A percentile compares a stretch with the other conserved stretches of the same genome.
Evolutionary conservation across 306 rosid genomes (phyloP).

Genomic region (Vicia villosa): DNA sequence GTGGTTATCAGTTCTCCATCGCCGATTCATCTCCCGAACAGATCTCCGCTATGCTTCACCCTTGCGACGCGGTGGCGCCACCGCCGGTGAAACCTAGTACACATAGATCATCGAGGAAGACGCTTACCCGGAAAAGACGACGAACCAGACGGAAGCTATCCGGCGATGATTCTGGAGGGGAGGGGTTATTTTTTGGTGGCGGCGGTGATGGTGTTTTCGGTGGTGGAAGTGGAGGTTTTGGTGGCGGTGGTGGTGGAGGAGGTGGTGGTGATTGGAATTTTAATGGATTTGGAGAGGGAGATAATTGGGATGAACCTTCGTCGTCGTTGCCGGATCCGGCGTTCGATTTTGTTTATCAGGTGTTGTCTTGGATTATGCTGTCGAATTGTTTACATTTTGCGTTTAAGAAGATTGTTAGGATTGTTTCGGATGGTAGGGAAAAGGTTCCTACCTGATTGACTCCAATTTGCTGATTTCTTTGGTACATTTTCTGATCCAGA

Average conservation of each 20-base stretch:
- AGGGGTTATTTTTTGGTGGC: slow-evolving; percentile 55
- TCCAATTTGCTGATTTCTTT: slow-evolving; percentile 57
- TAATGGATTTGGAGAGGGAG: slow-evolving; percentile 62
- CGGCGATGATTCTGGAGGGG: slow-evolving; percentile 53
- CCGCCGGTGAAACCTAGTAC: slow-evolving; percentile 63
- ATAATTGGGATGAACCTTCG: slow-evolving; percentile 65
- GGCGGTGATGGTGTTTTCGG: slow-evolving; percentile 50
- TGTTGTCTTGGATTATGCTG: slow-evolving; percentile 79
- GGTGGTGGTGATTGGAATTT: slow-evolving; percentile 83
- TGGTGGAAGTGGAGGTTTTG: slow-evolving; percentile 44
- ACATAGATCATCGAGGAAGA: slow-evolving; percentile 48
- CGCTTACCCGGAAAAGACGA: slow-evolving; percentile 60
- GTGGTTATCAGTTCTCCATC: slow-evolving; percentile 36
- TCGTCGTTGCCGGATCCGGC: slow-evolving; percentile 76
- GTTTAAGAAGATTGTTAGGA: slow-evolving; percentile 66
- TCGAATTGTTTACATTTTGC: slow-evolving; percentile 88
- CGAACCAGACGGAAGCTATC: slow-evolving; percentile 59
- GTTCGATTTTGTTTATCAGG: slow-evolving; percentile 81
- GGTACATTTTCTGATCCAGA: slow-evolving; percentile 18
- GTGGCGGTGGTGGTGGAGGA: slow-evolving; percentile 44
- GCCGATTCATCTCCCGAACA: slow-evolving; percentile 44
- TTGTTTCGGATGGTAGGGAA: slow-evolving; percentile 60
- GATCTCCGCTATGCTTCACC: slow-evolving; percentile 60
- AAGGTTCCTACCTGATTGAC: slow-evolving; percentile 66
- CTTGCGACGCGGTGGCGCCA: slow-evolving; percentile 71